Percentiles rank a stretch among this genome's conserved stretches.
phyloP scores from a whole-genome alignment of 768 basidiomycete genomes.

The Cyathus striatus region DNA sequence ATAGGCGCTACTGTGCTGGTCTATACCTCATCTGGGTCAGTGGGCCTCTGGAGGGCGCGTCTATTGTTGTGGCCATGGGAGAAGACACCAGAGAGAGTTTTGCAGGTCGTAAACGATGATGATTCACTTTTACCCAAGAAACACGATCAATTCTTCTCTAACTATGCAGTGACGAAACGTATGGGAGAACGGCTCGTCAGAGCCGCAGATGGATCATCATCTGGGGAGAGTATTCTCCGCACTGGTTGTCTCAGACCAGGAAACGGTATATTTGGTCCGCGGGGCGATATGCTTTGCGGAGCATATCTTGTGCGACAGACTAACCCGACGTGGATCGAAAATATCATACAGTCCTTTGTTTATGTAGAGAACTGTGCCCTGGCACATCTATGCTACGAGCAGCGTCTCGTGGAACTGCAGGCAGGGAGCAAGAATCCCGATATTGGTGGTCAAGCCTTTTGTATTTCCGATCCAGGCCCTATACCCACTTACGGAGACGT shows the following conservation, averaged over 20 bases:
- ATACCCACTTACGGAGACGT: conserved; percentile 60
- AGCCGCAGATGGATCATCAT: conserved; percentile 24
- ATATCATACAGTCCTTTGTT: conserved; percentile 56
- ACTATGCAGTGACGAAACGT: conserved; percentile 67
- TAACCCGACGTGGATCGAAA: conserved; percentile 60
- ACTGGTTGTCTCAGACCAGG: conserved; percentile 79
- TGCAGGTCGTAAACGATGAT: conserved; percentile 64
- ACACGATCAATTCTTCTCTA: conserved; percentile 69
- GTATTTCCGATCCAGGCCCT: conserved; percentile 60
- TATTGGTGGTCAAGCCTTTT: conserved; percentile 71
- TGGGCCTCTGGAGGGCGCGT: conserved; percentile 50
- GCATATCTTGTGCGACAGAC: conserved; percentile 54
- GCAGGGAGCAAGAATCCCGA: conserved; percentile 46
- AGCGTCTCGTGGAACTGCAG: conserved; percentile 56
- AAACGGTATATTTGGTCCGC: conserved; percentile 71
- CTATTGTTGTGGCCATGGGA: conserved; percentile 80
- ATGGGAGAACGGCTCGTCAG: conserved; percentile 48
- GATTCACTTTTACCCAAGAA: conserved; percentile 43
- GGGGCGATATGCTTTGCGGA: conserved; percentile 66
- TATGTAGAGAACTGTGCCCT: conserved; percentile 77
- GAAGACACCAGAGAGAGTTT: conserved; percentile 44
- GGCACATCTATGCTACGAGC: conserved; percentile 71
- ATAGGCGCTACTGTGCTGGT: conserved; percentile 55
- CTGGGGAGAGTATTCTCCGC: conserved; percentile 33
- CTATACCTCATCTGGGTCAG: conserved; percentile 72